Conservation (phyloP, 1,139 yeast genomes). For the Saccharomyces pastorianus region DNA sequence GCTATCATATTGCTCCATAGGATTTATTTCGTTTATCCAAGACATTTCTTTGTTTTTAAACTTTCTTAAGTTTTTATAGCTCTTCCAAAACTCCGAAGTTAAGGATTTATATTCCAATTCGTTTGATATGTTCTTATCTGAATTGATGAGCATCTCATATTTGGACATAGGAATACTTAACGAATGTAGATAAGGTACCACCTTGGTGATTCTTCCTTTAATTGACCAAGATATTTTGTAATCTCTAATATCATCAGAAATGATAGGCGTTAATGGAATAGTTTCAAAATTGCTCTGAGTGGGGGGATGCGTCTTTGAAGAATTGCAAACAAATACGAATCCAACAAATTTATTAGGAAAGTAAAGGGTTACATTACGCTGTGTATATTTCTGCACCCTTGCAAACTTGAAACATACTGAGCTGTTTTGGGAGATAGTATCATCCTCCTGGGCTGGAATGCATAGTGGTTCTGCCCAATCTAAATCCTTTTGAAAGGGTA, state of each 20-base stretch:
- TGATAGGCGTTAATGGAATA: constrained; percentile 48
- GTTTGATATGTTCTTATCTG: neutral
- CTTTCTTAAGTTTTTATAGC: neutral
- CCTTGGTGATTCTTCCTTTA: constrained; percentile 29
- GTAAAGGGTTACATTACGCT: constrained; percentile 42
- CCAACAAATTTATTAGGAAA: constrained; percentile 60
- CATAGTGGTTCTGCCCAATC: constrained; percentile 52
- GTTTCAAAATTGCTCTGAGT: constrained; percentile 29
- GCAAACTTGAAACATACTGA: constrained; percentile 51
- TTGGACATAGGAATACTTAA: constrained; percentile 26
- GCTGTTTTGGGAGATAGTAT: constrained; percentile 7
- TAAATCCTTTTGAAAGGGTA: constrained; percentile 36
- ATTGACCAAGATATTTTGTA: constrained; percentile 21
- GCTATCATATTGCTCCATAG: constrained; percentile 1
- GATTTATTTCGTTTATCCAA: constrained; percentile 1
- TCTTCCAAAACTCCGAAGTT: neutral
- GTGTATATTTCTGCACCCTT: constrained; percentile 51
- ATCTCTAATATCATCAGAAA: constrained; percentile 47
- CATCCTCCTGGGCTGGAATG: constrained; percentile 20
- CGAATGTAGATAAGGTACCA: constrained; percentile 54
- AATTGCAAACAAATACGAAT: constrained; percentile 50
- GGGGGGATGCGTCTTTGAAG: constrained; percentile 33
- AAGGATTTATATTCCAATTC: neutral
- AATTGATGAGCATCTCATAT: neutral
- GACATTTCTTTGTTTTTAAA: neutral